phyloP scores from a whole-genome alignment of 2,329 filamentous ascomycete genomes.

The Dactylellina parvicollis region DNA sequence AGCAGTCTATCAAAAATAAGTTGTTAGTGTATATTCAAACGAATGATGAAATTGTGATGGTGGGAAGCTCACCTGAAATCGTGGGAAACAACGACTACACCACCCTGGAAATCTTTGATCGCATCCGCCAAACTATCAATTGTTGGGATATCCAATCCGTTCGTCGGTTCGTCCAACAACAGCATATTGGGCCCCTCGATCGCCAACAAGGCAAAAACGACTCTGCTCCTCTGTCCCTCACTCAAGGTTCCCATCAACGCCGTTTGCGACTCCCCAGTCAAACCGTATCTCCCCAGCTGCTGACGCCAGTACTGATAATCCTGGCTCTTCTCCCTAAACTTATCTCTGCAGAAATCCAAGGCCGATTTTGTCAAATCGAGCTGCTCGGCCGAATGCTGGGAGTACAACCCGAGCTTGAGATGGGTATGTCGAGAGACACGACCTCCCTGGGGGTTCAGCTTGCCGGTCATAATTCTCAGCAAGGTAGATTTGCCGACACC shows the following conservation, averaged over 20 bases:
- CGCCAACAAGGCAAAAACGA: constrained; percentile 94
- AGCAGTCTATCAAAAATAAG: constrained; percentile 74
- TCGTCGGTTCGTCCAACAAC: constrained; percentile 96
- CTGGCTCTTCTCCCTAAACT: constrained; percentile 86
- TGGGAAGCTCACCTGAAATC: constrained; percentile 83
- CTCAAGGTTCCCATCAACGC: constrained; percentile 97
- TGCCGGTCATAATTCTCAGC: constrained; percentile 94
- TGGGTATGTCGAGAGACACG: constrained; percentile 91
- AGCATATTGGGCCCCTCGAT: constrained; percentile 98
- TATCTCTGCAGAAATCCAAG: constrained; percentile 96
- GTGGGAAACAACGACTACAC: constrained; percentile 98
- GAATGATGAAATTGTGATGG: constrained; percentile 57
- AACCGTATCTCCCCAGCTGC: constrained; percentile 92
- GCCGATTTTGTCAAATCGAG: constrained; percentile 97
- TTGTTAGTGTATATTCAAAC: constrained; percentile 51
- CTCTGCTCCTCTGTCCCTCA: constrained; percentile 96
- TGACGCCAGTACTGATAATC: constrained; percentile 99
- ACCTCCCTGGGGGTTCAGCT: constrained; percentile 84
- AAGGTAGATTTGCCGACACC: constrained; percentile 99
- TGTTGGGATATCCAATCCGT: constrained; percentile 98
- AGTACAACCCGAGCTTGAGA: constrained; percentile 97
- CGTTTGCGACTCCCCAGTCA: constrained; percentile 92
- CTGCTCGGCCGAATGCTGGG: constrained; percentile 97
- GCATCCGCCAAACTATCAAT: constrained; percentile 97
- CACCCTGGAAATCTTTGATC: constrained; percentile 94